Percentiles rank a stretch among this genome's conserved stretches.
These are phyloP conservation scores for Cladobotryum protrusum DNA, from an alignment of 2,329 filamentous ascomycete genomes.

Conservation along the genomic window DNA sequence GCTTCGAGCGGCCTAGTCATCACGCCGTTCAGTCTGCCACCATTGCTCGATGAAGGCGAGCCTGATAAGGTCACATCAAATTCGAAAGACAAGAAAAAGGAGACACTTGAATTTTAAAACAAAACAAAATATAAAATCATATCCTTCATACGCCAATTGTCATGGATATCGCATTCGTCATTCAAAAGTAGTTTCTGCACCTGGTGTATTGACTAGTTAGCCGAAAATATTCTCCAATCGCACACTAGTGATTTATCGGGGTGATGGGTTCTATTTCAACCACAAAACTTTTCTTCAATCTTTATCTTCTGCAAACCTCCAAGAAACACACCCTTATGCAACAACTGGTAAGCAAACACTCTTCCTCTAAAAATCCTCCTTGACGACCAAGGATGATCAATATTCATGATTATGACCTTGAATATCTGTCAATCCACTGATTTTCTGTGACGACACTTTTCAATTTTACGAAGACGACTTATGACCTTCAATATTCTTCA, in stretches of 20 bases:
- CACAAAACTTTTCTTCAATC: conserved; percentile 14
- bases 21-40: conserved; percentile 82
- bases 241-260: conserved; percentile 15
- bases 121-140: neutral
- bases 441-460: conserved; percentile 37
- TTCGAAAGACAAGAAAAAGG: conserved; percentile 53
- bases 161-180: neutral
- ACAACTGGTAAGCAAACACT: conserved; percentile 10
- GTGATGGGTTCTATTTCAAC: conserved; percentile 16
- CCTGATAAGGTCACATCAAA: conserved; percentile 30
- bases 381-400: neutral
- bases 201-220: conserved; percentile 11
- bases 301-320: conserved; percentile 3
- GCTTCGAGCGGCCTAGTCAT: conserved; percentile 74
- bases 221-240: conserved; percentile 9
- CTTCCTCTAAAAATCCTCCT: too few relatives aligned
- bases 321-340: neutral
- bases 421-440: conserved; percentile 58
- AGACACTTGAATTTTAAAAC: conserved; percentile 65
- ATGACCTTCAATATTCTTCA: conserved; percentile 21
- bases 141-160: neutral
- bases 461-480: conserved; percentile 41
- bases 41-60: conserved; percentile 65
- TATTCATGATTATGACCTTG: conserved; percentile 44
- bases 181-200: neutral